Base-by-base conservation (phyloP, 768 basidiomycete species). In the Rickenella mellea region DNA sequence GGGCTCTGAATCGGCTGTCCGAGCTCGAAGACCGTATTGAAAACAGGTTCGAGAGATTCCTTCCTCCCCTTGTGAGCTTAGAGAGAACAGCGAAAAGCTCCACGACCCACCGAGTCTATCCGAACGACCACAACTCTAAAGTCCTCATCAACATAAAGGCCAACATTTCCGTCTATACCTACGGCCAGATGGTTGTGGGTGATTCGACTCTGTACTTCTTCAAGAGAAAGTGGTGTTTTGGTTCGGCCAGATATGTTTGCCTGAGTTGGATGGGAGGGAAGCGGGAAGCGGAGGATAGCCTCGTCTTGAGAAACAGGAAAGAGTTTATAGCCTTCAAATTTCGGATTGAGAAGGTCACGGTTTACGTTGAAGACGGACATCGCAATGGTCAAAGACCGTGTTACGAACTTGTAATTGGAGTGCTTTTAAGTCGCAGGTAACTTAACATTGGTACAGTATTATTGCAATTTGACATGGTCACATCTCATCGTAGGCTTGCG, bases 241-340 rank as follows among this genome's bases (percentile, higher is more conserved):
- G 72, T 64, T 43, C 66, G 71, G 6, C 75, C 74, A 3, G 83
- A 79, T 8, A 72, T 61, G 28, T 80, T 76, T 6, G 74, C 67
- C 67, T 66, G 73, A 50, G 65, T 73, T 55, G 51, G 72, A 55
- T 46, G 62, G 47, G 63, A 58, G 20, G 58, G 55, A 25, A 88
- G 70, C 7, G 58, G 57, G 55, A 71, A 73, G 20, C 73, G 68
- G 15, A 61, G 59, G 4, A 83, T 68, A 7, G 64, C 62, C 6
- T 73, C 63, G n/a, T 79, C 73, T 49, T 80, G 77, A 9, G 67
- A 56, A 26, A 86, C 64, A 3, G 76, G 62, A 47, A 79, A 70
- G 21, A 92, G 69, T 49, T 74, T 85, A 58, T 92, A 91, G 2
- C 83, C 84, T 49, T 92, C 88, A 44, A 92, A 92, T 50, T 82